Percentiles rank a stretch among this genome's conserved stretches.
Conservation (phyloP, 2,329 filamentous ascomycete species). For the Claviceps sp. region DNA sequence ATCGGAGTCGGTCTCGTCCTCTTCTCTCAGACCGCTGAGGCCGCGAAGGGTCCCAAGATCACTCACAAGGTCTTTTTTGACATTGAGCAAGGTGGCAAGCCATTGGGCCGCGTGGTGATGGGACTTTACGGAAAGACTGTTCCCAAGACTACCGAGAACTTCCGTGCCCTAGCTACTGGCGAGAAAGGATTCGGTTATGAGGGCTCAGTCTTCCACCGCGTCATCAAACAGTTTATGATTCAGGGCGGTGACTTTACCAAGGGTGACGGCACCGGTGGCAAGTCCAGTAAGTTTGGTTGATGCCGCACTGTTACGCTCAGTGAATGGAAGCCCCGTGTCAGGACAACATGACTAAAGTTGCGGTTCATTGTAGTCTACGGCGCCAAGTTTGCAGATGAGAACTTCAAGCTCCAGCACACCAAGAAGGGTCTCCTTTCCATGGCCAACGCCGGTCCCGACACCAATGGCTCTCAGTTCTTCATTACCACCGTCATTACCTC, state of each 20-base stretch:
- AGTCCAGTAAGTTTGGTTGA: constrained; percentile 50
- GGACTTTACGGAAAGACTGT: constrained; percentile 82
- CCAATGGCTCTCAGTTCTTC: constrained; percentile 85
- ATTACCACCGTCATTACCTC: constrained; percentile 72
- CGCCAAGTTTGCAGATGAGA: constrained; percentile 74
- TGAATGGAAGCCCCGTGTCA: not conserved
- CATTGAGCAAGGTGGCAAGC: constrained; percentile 61
- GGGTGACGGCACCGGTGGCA: constrained; percentile 70
- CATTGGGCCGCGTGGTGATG: constrained; percentile 62
- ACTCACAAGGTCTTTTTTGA: constrained; percentile 92
- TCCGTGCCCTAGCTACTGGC: constrained; percentile 68
- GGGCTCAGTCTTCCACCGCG: constrained; percentile 74
- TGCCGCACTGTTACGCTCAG: not conserved
- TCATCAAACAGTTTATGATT: constrained; percentile 87
- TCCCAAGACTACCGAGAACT: constrained; percentile 62
- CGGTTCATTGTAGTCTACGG: constrained; percentile 50
- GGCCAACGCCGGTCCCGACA: constrained; percentile 76
- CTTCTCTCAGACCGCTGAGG: constrained; percentile 61
- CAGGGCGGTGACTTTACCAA: constrained; percentile 83
- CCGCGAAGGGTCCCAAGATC: constrained; percentile 82
- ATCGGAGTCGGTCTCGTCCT: constrained; percentile 61
- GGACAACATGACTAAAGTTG: constrained; percentile 10
- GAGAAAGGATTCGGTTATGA: constrained; percentile 80
- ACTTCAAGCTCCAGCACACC: constrained; percentile 90
- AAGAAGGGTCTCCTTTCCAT: constrained; percentile 75